Base-by-base conservation (phyloP, 805 yeast genomes). In the Candida ovalis region DNA sequence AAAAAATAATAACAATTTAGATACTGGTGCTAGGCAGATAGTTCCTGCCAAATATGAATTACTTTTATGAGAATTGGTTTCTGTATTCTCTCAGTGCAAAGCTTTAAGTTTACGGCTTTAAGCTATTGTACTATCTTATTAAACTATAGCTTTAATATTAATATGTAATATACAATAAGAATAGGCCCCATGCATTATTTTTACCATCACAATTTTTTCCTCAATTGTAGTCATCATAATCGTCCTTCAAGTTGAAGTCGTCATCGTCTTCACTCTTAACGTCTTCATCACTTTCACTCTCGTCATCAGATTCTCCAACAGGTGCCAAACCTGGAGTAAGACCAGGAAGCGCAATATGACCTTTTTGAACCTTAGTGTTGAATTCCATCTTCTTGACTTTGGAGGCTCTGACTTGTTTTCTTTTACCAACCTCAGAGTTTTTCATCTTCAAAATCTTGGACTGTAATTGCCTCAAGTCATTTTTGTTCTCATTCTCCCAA, bases 321-420 rank as follows among this genome's bases (percentile, higher is more conserved):
- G 94, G 94, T 1, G 94, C 95, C 65, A 87, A 74, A 52, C 95
- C 95, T 1, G 94, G 95, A 0, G 95, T 87, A 47, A 87, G 72
- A 24, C 94, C 92, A 37, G 87, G 77, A 51, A 69, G 67, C 3
- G 78, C 64, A 52, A 75, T 65, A 33, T 62, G 57, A 19, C 80
- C 81, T 44, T 68, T 66, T 48, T 72, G 63, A 45, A 76, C 63
- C 58, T 73, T 75, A 27, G 68, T 63, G 43, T 71, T 65, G 60
- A 73, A 69, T 9, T 65, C 59, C 42, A 60, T 62, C 49, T 60
- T 61, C 48, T 69, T 63, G 46, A 55, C 46, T 30, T 53, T 60
- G 45, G 56, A 61, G 48, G 57, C 67, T 42, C 67, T 66, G 39
- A 64, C 61, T 57, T 68, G 69, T 37, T 60, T 66, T 40, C 67